These are phyloP conservation scores for Melampsora medusae DNA, from an alignment of 1,284 basidiomycete genomes.

Conservation along the genomic window DNA sequence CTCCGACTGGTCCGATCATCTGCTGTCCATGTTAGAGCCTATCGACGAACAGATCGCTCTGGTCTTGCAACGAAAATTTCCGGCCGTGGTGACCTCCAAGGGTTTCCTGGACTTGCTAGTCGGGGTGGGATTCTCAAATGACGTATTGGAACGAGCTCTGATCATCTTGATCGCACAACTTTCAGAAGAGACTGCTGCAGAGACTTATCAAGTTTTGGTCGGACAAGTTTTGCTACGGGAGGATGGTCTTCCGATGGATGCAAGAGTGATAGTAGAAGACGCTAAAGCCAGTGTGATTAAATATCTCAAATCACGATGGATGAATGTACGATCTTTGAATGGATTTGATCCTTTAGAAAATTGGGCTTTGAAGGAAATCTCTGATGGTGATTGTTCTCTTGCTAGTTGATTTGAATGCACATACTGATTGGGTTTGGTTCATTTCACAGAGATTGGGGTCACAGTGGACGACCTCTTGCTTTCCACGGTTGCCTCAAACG, in stretches of 20 bases:
- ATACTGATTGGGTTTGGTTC: slow-evolving; percentile 9
- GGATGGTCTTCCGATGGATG: slow-evolving; percentile 50
- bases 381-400: slow-evolving; percentile 62
- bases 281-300: slow-evolving; percentile 64
- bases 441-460: slow-evolving; percentile 69
- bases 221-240: slow-evolving; percentile 50
- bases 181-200: slow-evolving; percentile 48
- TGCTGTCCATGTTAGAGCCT: slow-evolving; percentile 56
- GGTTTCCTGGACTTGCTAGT: slow-evolving; percentile 50
- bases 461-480: slow-evolving; percentile 68
- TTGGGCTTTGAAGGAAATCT: slow-evolving; percentile 84
- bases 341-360: slow-evolving; percentile 76
- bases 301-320: slow-evolving; percentile 64
- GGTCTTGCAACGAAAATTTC: slow-evolving; percentile 46
- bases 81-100: slow-evolving; percentile 47
- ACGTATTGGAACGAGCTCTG: slow-evolving; percentile 50
- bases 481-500: slow-evolving; percentile 47
- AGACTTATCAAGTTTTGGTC: slow-evolving; percentile 55
- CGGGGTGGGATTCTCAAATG: slow-evolving; percentile 52
- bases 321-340: slow-evolving; percentile 70
- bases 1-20: slow-evolving; percentile 48
- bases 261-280: slow-evolving; percentile 63
- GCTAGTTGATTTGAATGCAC: not conserved
- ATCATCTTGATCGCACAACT: slow-evolving; percentile 47
- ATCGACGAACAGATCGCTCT: slow-evolving; percentile 49